A percentile compares a stretch with the other conserved stretches of the same genome.
Conservation (phyloP, 2,329 filamentous ascomycete species). For the Stachybotrys echinatus region DNA sequence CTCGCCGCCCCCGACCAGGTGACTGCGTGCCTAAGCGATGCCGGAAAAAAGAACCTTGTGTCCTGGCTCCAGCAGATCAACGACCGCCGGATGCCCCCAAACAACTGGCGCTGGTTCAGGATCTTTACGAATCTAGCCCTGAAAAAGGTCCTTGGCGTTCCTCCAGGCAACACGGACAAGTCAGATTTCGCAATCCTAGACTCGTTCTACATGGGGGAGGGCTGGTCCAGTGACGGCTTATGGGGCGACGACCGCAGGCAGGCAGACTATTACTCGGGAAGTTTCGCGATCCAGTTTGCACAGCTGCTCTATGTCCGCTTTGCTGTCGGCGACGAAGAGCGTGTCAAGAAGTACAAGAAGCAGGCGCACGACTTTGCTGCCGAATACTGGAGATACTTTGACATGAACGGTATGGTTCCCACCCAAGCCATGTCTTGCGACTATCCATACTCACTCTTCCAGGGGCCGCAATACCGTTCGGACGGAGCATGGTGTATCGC, state of each 20-base stretch:
- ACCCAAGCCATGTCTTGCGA: neutral
- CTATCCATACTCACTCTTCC: neutral
- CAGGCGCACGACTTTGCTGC: conserved; percentile 32
- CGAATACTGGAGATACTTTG: conserved; percentile 42
- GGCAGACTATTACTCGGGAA: conserved; percentile 46
- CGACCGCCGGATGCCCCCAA: conserved; percentile 33
- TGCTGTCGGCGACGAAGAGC: conserved; percentile 31
- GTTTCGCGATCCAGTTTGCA: conserved; percentile 46
- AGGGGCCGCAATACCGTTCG: conserved; percentile 46
- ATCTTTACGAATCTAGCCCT: conserved; percentile 41
- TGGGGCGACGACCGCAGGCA: conserved; percentile 30
- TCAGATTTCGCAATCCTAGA: conserved; percentile 25
- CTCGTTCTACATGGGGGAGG: conserved; percentile 34
- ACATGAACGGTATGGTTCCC: conserved; percentile 29
- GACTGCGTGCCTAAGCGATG: conserved; percentile 13
- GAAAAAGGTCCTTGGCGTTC: conserved; percentile 29
- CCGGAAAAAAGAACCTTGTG: conserved; percentile 20
- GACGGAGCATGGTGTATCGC: conserved; percentile 42
- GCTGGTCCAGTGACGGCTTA: conserved; percentile 40
- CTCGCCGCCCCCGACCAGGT: conserved; percentile 28
- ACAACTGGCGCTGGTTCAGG: conserved; percentile 47
- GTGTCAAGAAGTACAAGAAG: conserved; percentile 27
- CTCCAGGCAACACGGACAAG: neutral
- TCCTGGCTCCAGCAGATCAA: conserved; percentile 36
- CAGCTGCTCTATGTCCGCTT: conserved; percentile 39